Evolutionary conservation across 495 filamentous ascomycete genomes (phyloP), one percentile per base, ranked within the genome.

Genomic region (Aspergillus conjunctus): DNA sequence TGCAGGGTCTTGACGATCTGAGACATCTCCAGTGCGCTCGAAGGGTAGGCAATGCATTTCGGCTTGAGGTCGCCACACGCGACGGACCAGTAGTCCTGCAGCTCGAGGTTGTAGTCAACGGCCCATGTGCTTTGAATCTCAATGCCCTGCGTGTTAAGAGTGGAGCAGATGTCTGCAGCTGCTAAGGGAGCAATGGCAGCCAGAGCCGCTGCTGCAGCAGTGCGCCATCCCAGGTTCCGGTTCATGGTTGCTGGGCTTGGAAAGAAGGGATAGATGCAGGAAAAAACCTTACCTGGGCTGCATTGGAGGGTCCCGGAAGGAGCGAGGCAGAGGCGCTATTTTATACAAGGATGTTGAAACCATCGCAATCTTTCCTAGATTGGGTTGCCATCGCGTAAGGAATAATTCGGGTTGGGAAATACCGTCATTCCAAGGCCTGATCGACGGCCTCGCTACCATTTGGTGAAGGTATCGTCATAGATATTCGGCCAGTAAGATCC

Each of bases 41-140:
- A 71, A 1, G 76, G 76, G 10, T 66, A 69, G 12, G 72, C 73
- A 50, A 78, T 78, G 30, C 76, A 78, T 65, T 65, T 76, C 17
- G 76, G 76, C 51, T 66, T 67, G 44, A 78, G 71, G 37, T 73
- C 73, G 10, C 73, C 69, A 54, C 76, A 78, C 34, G 74, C 76
- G 4, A 65, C 63, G 2, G 76, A 78, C 76, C 76, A 78, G 56
- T 78, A 78, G 14, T 76, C 61, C 6, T 63, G 66, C 48, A 73
- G 41, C 7, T 73, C 74, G 15, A 49, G 21, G 9, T 32, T 50
- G 49, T 77, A 78, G 32, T 58, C 59, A 18, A 71, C 18, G 18
- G 76, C 56, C 2, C 74, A 54, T 4, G 60, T 69, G 15, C 65
- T 62, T 48, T 77, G 65, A 51, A 74, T 53, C 10, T 69, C 48